Evolutionary conservation across 176 grass and related monocot species (phyloP).

Genomic region (Puya raimondii): DNA sequence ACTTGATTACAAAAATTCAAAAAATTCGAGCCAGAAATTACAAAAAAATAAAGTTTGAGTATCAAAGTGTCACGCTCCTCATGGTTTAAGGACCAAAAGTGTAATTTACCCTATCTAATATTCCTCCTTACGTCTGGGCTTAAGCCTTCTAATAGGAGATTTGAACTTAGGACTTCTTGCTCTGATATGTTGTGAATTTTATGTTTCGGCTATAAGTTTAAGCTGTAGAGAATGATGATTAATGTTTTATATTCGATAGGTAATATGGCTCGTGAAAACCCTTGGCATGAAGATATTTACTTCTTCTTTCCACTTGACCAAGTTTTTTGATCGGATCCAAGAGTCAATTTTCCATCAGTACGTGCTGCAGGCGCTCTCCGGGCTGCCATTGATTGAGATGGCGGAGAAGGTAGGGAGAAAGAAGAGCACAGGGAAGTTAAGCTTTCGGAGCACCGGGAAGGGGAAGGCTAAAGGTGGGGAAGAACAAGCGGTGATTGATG

Average conservation of each 20-base stretch:
- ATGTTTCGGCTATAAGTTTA: too few relatives aligned
- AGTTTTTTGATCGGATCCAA: slow-evolving; percentile 94
- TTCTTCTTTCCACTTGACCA: slow-evolving; percentile 77
- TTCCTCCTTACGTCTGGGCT: too few relatives aligned
- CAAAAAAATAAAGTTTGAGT: too few relatives aligned
- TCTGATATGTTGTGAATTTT: too few relatives aligned
- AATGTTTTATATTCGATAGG: slow-evolving; percentile 44
- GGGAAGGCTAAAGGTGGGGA: slow-evolving; percentile 40
- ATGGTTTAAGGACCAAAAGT: too few relatives aligned
- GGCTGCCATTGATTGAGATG: slow-evolving; percentile 65
- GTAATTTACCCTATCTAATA: too few relatives aligned
- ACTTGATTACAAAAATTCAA: too few relatives aligned
- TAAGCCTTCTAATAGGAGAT: too few relatives aligned
- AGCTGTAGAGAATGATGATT: slow-evolving; percentile 35
- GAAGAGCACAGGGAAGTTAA: slow-evolving; percentile 42
- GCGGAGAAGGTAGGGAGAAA: slow-evolving; percentile 61
- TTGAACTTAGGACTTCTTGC: too few relatives aligned
- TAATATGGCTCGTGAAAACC: slow-evolving; percentile 71
- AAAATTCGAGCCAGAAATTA: too few relatives aligned
- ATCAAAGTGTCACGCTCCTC: too few relatives aligned
- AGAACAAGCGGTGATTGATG: slow-evolving; percentile 58
- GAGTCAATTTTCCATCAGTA: slow-evolving; percentile 91
- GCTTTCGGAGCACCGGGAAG: slow-evolving; percentile 40
- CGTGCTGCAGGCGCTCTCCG: slow-evolving; percentile 71
- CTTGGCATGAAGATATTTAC: slow-evolving; percentile 86